Evolutionary conservation across 805 yeast species (phyloP), one percentile per base, ranked within the genome.

Genomic region (Yueomyces sp.): DNA sequence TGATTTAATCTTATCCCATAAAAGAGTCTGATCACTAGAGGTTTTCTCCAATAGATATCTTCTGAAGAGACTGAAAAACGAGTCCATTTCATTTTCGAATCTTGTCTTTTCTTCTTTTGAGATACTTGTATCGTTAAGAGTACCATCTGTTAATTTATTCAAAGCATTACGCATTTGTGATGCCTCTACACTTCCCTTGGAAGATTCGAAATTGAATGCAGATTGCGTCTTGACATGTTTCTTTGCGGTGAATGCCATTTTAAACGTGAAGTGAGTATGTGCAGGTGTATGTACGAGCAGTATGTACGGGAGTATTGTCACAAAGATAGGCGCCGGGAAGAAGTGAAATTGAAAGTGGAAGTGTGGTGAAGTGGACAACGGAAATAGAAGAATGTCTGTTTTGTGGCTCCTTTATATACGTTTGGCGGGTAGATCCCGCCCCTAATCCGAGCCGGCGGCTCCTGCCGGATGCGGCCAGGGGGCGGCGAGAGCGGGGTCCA

Each of bases 81-180:
- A 79, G 66, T 92, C 97, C 94, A 90, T 81, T 43, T 53, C 54
- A 54, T 72, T 74, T 65, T 90, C 96, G 58, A 92, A 87, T 53
- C 74, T 74, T 48, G 58, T 59, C 54, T 72, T 75, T 42, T 57
- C 57, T 12, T 67, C 70, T 26, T 59, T 62, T 11, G 34, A 31
- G 34, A 31, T 57, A n/a, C 68, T 70, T 26, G 59, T 60, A 26
- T 52, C 49, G 11, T 31, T 11, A 27, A 67, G 63, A 44, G 85
- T 83, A n/a, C 87, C 72, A 64, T 90, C 97, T 40, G 88, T 81
- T 61, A 90, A 70, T 64, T 76, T 77, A 74, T 90, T 90, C 66
- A 92, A 76, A 2, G 94, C 90, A 63, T 92, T 90, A 62, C 97
- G 81, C 97, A 90, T 92, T 66, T 86, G 96, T 49, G 94, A 82